These are phyloP conservation scores for Ogataea degrootiae DNA, from an alignment of 805 yeast species.

Conservation along the genomic window DNA sequence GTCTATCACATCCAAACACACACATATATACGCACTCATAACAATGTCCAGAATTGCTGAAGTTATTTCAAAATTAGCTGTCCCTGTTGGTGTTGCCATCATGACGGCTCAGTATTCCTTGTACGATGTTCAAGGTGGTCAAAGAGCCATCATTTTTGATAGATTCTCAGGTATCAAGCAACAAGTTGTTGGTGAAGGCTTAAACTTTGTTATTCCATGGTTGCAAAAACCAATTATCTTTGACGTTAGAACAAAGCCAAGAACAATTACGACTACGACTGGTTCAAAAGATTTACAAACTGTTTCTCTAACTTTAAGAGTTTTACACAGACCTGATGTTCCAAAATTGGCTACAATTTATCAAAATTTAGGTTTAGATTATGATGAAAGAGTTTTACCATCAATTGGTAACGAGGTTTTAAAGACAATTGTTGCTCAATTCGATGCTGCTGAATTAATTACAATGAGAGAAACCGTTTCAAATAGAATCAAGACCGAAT, in stretches of 20 bases:
- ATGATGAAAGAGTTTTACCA: slow-evolving; percentile 95
- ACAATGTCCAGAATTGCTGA: slow-evolving; percentile 39
- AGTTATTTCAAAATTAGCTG: slow-evolving; percentile 46
- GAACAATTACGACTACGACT: slow-evolving; percentile 88
- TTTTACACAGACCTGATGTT: slow-evolving; percentile 91
- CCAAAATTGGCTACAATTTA: slow-evolving; percentile 76
- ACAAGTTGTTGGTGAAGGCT: slow-evolving; percentile 91
- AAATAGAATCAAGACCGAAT: slow-evolving; percentile 80
- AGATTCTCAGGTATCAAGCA: slow-evolving; percentile 84
- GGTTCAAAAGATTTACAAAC: slow-evolving; percentile 97
- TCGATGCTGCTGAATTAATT: slow-evolving; percentile 96
- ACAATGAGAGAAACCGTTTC: slow-evolving; percentile 96
- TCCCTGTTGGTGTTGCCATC: slow-evolving; percentile 66
- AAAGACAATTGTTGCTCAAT: slow-evolving; percentile 95
- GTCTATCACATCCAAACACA: background rate
- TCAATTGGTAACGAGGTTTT: slow-evolving; percentile 96
- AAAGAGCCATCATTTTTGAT: slow-evolving; percentile 93
- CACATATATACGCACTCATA: background rate
- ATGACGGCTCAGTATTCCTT: slow-evolving; percentile 76
- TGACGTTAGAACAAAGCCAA: slow-evolving; percentile 94
- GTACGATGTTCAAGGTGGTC: slow-evolving; percentile 95
- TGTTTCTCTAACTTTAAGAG: slow-evolving; percentile 89
- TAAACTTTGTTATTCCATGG: slow-evolving; percentile 96
- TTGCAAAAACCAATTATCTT: slow-evolving; percentile 83
- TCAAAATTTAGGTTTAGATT: slow-evolving; percentile 88